phyloP scores from a whole-genome alignment of 768 basidiomycete species.

The Xerocomus spinulosus region DNA sequence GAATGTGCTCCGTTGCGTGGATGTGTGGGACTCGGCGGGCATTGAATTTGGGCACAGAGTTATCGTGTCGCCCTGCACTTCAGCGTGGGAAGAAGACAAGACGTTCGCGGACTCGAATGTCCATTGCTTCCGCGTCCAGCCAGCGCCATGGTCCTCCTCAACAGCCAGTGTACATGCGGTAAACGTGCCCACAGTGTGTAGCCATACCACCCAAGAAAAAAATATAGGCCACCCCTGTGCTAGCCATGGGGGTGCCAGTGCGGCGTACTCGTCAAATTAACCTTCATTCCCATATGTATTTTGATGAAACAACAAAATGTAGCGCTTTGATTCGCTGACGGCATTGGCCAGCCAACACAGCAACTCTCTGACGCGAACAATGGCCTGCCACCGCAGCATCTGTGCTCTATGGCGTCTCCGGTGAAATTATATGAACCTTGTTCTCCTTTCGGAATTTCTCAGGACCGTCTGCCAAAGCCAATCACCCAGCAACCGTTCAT shows the following conservation, averaged over 20 bases:
- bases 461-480: background rate
- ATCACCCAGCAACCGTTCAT: background rate
- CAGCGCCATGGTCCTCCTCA: slow-evolving; percentile 25
- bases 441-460: no score
- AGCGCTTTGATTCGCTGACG: slow-evolving; percentile 13
- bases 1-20: slow-evolving; percentile 25
- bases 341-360: slow-evolving; percentile 16
- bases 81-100: slow-evolving; percentile 26
- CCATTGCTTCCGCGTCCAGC: slow-evolving; percentile 32
- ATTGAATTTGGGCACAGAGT: slow-evolving; percentile 38
- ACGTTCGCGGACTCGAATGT: slow-evolving; percentile 33
- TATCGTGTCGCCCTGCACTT: slow-evolving; percentile 35
- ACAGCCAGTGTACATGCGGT: slow-evolving; percentile 14
- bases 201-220: background rate
- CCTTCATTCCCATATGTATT: slow-evolving; percentile 18
- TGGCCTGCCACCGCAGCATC: no score
- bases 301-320: slow-evolving; percentile 15
- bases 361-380: slow-evolving; percentile 9
- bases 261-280: slow-evolving; percentile 17
- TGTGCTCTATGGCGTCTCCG: no score
- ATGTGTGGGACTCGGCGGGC: slow-evolving; percentile 36
- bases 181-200: slow-evolving; percentile 1
- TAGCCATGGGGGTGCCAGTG: slow-evolving; percentile 7
- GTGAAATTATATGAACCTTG: no score
- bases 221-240: background rate